Base-by-base conservation (phyloP, 768 basidiomycete species). In the Dentipellis fragilis region DNA sequence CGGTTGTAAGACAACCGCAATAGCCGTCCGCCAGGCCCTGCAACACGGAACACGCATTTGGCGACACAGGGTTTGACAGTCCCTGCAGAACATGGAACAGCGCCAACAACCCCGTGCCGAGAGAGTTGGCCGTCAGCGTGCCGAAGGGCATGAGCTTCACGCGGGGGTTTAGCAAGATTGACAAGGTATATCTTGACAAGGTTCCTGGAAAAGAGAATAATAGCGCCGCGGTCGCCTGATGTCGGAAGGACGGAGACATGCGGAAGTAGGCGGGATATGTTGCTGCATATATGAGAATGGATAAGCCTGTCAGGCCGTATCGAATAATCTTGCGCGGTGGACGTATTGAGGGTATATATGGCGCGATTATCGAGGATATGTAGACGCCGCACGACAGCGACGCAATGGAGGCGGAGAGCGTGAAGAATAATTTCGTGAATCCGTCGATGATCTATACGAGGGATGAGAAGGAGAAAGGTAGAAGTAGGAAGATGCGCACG, bases 1-100 rank as follows among this genome's bases (percentile, higher is more conserved):
- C 79, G 1, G 96, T 99, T 1, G 87, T 94, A 62, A 98, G 74
- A 71, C 92, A 93, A 10, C 93, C 96, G 66, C 94, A 97, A 66
- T 92, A 97, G 7, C 96, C 96, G 66, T 97, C 92, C 21, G 76
- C 74, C 38, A 98, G 70, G 1, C 92, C 94, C 65, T 89, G 85
- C 42, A 97, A 68, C 17, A 91, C 73, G 22, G 79, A 75, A 65
- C 94, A 96, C 36, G 79, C 75, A 57, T 75, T 70, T 19, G 69
- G 66, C 1, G 84, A 79, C 8, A 73, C 66, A 10, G 77, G 72
- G 36, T 58, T 56, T 21, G 69, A 58, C 10, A 72, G 72, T 55
- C 81, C 79, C 66, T 92, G 88, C 45, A 92, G 67, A 51, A 88
- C 81, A 62, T 81, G 84, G 62, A 87, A 83, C 21, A 76, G 72